Conservation (phyloP, 768 basidiomycete species). For the Kwoniella botswanensis region DNA sequence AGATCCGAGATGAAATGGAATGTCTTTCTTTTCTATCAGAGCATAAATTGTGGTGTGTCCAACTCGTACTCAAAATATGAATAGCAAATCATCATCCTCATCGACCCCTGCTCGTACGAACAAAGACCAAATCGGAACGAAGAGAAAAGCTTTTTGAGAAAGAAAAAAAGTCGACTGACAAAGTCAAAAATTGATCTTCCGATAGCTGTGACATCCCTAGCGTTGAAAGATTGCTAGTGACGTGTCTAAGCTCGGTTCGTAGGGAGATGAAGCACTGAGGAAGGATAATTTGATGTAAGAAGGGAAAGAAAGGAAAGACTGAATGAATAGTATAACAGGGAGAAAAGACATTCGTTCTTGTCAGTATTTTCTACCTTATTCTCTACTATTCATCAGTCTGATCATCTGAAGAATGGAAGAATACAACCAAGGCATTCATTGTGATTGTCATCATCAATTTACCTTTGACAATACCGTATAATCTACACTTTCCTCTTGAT, state of each 20-base stretch:
- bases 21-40: too few species aligned
- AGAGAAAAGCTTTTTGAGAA: too few species aligned
- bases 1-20: too few species aligned
- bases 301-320: neutral
- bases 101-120: too few species aligned
- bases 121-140: too few species aligned
- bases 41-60: too few species aligned
- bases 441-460: too few species aligned
- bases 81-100: too few species aligned
- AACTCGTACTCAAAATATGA: too few species aligned
- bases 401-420: neutral
- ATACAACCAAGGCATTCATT: neutral
- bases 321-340: neutral
- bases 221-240: constrained; percentile 30
- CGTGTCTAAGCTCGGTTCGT: constrained; percentile 43
- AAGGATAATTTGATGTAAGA: neutral
- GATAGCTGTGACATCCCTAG: constrained; percentile 42
- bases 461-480: too few species aligned
- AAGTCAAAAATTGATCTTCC: constrained; percentile 26
- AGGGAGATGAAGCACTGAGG: neutral
- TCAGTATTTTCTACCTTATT: too few species aligned
- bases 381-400: too few species aligned
- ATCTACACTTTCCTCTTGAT: constrained; percentile 65
- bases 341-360: neutral
- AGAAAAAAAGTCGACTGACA: neutral